phyloP scores from a whole-genome alignment of 2,329 filamentous ascomycete species.

The Coniella vitis region DNA sequence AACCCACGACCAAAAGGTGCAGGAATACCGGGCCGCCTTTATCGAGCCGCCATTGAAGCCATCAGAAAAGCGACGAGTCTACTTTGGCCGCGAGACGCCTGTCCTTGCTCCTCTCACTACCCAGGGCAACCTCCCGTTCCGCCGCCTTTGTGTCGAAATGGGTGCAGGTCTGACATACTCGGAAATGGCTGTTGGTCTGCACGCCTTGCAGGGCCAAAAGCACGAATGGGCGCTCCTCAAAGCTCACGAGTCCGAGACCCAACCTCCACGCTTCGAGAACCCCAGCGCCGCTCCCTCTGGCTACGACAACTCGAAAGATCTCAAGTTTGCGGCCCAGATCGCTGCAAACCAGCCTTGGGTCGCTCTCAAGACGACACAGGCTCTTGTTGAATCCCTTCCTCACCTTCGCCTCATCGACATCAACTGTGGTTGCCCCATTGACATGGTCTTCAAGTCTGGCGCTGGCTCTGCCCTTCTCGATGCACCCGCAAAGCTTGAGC shows the following conservation, averaged over 20 bases:
- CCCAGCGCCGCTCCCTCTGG: slow-evolving; percentile 43
- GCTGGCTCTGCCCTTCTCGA: slow-evolving; percentile 92
- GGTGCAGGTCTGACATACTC: slow-evolving; percentile 94
- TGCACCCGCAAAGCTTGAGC: slow-evolving; percentile 77
- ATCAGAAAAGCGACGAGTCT: slow-evolving; percentile 88
- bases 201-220: slow-evolving; percentile 82
- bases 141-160: slow-evolving; percentile 79
- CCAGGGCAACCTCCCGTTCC: slow-evolving; percentile 92
- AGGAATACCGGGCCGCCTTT: slow-evolving; percentile 73
- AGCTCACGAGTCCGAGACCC: slow-evolving; percentile 76
- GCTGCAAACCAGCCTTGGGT: slow-evolving; percentile 88
- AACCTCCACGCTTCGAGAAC: slow-evolving; percentile 60
- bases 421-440: slow-evolving; percentile 96
- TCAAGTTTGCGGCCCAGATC: slow-evolving; percentile 89
- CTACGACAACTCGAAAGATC: slow-evolving; percentile 76
- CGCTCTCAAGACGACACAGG: slow-evolving; percentile 81
- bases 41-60: slow-evolving; percentile 81
- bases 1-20: slow-evolving; percentile 31
- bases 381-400: slow-evolving; percentile 68
- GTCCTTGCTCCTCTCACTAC: slow-evolving; percentile 92
- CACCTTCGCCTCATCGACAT: slow-evolving; percentile 86
- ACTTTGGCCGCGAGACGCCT: slow-evolving; percentile 91
- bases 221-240: slow-evolving; percentile 94
- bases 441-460: slow-evolving; percentile 81
- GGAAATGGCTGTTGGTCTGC: slow-evolving; percentile 93